Evolutionary conservation across 2,329 filamentous ascomycete species (phyloP).

Genomic region (Immersiporthe knoxdaviesiana): DNA sequence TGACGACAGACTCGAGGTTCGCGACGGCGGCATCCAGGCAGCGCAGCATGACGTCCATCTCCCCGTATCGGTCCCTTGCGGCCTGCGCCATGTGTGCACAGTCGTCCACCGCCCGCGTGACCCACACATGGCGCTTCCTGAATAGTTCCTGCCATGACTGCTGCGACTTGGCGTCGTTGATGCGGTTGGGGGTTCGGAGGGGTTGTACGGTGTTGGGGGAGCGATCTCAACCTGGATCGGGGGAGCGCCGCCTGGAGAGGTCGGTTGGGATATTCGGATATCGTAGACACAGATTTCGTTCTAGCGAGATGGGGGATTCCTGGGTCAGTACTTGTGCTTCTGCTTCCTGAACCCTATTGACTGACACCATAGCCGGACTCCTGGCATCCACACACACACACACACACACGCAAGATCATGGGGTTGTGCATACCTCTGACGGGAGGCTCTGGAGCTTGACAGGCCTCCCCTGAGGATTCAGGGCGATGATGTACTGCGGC

Average conservation of each 20-base stretch:
- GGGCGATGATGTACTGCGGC: constrained; percentile 77
- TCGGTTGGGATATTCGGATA: constrained; percentile 69
- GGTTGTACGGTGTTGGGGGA: constrained; percentile 57
- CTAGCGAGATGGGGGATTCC: constrained; percentile 47
- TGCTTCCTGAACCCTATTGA: background rate
- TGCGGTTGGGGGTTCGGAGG: constrained; percentile 77
- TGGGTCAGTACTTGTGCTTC: background rate
- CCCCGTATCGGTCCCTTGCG: constrained; percentile 67
- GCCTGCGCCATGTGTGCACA: constrained; percentile 67
- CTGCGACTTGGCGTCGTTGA: constrained; percentile 77
- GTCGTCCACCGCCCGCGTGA: constrained; percentile 68
- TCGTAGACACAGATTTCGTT: constrained; percentile 93
- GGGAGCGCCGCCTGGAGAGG: constrained; percentile 49
- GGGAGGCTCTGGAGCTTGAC: constrained; percentile 80
- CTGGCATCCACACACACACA: background rate
- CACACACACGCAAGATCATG: constrained; percentile 14
- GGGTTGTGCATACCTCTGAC: constrained; percentile 65
- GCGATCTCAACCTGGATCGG: constrained; percentile 52
- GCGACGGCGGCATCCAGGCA: constrained; percentile 83
- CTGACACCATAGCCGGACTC: background rate
- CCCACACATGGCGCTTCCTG: constrained; percentile 80
- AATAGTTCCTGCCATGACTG: constrained; percentile 89
- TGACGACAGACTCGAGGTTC: constrained; percentile 79
- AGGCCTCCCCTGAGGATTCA: constrained; percentile 83
- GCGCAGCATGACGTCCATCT: constrained; percentile 76